phyloP scores from a whole-genome alignment of 345 rosid genomes.

The Lepidium africanum region DNA sequence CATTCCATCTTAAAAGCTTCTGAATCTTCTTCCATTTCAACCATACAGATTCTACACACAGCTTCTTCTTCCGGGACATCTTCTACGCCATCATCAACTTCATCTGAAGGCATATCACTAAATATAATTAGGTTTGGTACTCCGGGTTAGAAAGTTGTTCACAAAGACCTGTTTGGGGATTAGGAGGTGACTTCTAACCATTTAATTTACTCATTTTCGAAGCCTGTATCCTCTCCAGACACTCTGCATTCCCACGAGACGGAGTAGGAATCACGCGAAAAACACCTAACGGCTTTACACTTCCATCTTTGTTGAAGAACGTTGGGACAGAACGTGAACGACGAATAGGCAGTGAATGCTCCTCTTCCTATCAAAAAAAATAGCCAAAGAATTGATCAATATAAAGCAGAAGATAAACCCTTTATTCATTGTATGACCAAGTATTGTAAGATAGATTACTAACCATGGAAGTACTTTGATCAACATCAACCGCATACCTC shows the following conservation, averaged over 20 bases:
- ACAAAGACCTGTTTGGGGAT: background rate
- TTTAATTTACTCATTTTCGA: background rate
- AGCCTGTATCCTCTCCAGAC: constrained; percentile 16
- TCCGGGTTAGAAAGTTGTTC: background rate
- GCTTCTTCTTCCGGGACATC: constrained; percentile 84
- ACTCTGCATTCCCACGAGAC: background rate
- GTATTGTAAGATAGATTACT: constrained; percentile 14
- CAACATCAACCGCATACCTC: constrained; percentile 29
- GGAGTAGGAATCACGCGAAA: constrained; percentile 69
- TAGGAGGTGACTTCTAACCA: background rate
- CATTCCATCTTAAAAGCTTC: constrained; percentile 94
- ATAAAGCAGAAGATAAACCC: background rate
- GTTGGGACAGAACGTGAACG: constrained; percentile 81
- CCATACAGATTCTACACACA: constrained; percentile 85
- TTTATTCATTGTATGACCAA: background rate
- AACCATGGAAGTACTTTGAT: constrained; percentile 35
- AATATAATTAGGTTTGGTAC: constrained; percentile 13
- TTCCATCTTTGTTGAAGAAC: constrained; percentile 47
- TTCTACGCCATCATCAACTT: constrained; percentile 47
- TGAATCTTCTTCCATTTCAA: constrained; percentile 77
- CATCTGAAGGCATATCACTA: constrained; percentile 51
- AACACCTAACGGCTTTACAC: constrained; percentile 30
- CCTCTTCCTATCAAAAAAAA: constrained; percentile 44
- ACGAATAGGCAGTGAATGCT: constrained; percentile 43
- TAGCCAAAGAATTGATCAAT: background rate